phyloP scores from a whole-genome alignment of 2,329 filamentous ascomycete genomes.

The Stemphylium beticola region DNA sequence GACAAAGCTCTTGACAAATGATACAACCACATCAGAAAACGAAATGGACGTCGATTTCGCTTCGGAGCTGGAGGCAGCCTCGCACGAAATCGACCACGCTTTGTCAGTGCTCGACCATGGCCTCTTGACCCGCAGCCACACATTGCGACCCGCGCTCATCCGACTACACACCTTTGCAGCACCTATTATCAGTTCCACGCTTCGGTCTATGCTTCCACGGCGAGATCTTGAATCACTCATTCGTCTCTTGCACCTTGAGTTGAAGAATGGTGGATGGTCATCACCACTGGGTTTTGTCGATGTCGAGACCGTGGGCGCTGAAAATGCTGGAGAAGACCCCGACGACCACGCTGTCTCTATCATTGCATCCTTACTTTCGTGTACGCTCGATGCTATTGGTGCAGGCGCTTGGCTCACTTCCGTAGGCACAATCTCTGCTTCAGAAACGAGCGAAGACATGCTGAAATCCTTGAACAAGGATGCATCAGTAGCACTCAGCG shows the following conservation, averaged over 20 bases:
- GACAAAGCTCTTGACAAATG: slow-evolving; percentile 52
- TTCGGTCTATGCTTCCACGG: slow-evolving; percentile 68
- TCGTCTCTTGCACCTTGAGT: slow-evolving; percentile 73
- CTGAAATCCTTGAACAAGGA: slow-evolving; percentile 71
- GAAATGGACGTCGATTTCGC: slow-evolving; percentile 47
- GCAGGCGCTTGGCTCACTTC: slow-evolving; percentile 71
- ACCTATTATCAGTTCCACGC: slow-evolving; percentile 64
- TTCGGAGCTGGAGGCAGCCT: slow-evolving; percentile 47
- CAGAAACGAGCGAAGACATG: slow-evolving; percentile 66
- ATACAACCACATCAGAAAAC: slow-evolving; percentile 26
- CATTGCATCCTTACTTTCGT: slow-evolving; percentile 73
- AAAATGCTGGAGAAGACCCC: slow-evolving; percentile 56
- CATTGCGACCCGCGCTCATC: slow-evolving; percentile 71
- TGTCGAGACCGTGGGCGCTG: slow-evolving; percentile 38
- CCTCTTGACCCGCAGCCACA: slow-evolving; percentile 66
- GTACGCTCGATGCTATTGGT: slow-evolving; percentile 77
- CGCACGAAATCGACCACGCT: slow-evolving; percentile 68
- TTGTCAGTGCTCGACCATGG: slow-evolving; percentile 71
- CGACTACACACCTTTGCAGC: slow-evolving; percentile 72
- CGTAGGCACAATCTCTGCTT: slow-evolving; percentile 57
- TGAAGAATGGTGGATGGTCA: slow-evolving; percentile 78
- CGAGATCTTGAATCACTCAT: slow-evolving; percentile 75
- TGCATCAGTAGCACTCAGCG: slow-evolving; percentile 73
- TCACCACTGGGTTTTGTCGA: slow-evolving; percentile 70
- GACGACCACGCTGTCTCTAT: slow-evolving; percentile 73